phyloP scores from a whole-genome alignment of 192 early-diverging fungal genomes.

The Chytriomyces sp. region DNA sequence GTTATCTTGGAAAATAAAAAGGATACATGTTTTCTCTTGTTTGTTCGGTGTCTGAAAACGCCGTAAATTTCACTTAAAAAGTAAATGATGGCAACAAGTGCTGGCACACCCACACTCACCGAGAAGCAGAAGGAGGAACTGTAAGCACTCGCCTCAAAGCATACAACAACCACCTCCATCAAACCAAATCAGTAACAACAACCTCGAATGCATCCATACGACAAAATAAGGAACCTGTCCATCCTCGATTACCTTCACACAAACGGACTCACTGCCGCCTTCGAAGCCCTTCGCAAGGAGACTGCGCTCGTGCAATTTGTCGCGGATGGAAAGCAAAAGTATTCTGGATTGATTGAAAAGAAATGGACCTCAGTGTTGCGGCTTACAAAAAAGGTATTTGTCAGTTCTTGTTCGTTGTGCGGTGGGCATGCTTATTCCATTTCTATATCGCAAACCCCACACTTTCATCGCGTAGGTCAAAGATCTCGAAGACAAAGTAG shows the following conservation, averaged over 20 bases:
- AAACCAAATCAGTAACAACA: too few species aligned
- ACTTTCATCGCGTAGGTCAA: background rate
- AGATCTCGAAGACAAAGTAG: constrained; percentile 83
- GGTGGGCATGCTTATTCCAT: background rate
- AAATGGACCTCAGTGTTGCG: constrained; percentile 97
- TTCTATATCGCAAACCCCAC: background rate
- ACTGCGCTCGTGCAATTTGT: constrained; percentile 61
- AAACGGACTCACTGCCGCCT: constrained; percentile 72
- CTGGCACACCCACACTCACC: constrained; percentile 1
- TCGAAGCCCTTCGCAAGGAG: constrained; percentile 72
- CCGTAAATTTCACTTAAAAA: too few species aligned
- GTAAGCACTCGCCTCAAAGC: background rate
- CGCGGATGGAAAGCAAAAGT: constrained; percentile 78
- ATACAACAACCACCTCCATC: background rate
- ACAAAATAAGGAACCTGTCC: constrained; percentile 55
- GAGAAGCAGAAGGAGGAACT: constrained; percentile 24
- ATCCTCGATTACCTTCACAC: constrained; percentile 89
- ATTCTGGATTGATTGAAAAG: constrained; percentile 80
- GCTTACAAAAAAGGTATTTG: constrained; percentile 79
- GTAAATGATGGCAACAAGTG: too few species aligned
- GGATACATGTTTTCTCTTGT: too few species aligned
- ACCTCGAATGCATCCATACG: background rate
- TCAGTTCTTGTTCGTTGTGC: background rate
- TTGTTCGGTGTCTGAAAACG: too few species aligned
- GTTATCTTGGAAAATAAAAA: too few species aligned